phyloP scores from a whole-genome alignment of 2,329 filamentous ascomycete species.

The Cryphonectria naterciae region DNA sequence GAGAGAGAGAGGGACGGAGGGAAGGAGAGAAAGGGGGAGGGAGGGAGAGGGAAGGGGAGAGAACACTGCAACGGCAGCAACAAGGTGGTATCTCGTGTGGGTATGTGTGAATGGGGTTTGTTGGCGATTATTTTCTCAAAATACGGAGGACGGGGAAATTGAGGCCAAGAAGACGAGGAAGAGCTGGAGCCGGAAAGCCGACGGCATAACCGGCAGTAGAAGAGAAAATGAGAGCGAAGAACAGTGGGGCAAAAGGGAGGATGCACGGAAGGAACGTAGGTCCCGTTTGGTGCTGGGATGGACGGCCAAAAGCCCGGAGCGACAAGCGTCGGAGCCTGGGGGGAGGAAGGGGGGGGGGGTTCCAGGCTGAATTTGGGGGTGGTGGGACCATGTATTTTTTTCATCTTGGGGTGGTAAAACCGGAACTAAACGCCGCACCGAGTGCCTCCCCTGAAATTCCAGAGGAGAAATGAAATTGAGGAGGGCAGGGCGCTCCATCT shows the following conservation, averaged over 20 bases:
- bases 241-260: conserved; percentile 29
- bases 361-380: conserved; percentile 12
- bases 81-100: background rate
- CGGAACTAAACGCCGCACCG: conserved; percentile 21
- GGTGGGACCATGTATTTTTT: background rate
- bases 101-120: background rate
- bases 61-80: background rate
- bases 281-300: conserved; percentile 14
- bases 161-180: background rate
- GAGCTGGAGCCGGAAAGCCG: conserved; percentile 6
- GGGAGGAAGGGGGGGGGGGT: background rate
- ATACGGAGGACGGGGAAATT: background rate
- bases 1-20: too few relatives aligned
- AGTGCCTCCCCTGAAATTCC: conserved; percentile 20
- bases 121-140: background rate
- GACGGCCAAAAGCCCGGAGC: conserved; percentile 22
- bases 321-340: conserved; percentile 23
- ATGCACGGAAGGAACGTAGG: conserved; percentile 24
- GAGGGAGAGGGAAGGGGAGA: too few relatives aligned
- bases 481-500: background rate
- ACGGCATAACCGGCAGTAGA: conserved; percentile 24
- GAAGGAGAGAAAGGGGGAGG: too few relatives aligned
- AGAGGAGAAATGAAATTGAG: conserved; percentile 10
- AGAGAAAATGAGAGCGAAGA: conserved; percentile 10
- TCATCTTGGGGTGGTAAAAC: conserved; percentile 7